Evolutionary conservation across 495 filamentous ascomycete species (phyloP).

Genomic region (Schizothecium vesticola): DNA sequence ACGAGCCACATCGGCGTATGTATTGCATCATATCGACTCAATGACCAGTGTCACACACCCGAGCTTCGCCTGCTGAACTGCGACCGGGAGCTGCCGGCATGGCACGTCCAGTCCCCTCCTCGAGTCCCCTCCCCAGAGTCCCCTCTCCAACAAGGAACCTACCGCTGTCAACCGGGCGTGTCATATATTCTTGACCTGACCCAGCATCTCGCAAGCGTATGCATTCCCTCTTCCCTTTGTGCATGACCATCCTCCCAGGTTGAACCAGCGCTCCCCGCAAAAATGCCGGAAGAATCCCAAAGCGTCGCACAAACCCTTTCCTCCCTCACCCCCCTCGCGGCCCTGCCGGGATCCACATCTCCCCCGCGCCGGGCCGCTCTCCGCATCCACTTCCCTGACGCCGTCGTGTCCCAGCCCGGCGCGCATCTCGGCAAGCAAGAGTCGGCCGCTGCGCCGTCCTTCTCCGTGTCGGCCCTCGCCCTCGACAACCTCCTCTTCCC

Average conservation of each 20-base stretch:
- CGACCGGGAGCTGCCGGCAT: not conserved
- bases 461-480: constrained; percentile 20
- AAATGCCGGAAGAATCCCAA: constrained; percentile 20
- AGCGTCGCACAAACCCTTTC: constrained; percentile 16
- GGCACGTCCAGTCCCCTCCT: not conserved
- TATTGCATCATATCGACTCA: constrained; percentile 1
- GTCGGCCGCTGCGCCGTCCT: constrained; percentile 14
- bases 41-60: not conserved
- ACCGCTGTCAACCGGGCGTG: not conserved
- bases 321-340: constrained; percentile 8
- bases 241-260: not conserved
- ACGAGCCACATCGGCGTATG: not conserved
- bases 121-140: not conserved
- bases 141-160: not conserved
- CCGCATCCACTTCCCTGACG: constrained; percentile 25
- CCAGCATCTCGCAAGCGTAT: not conserved
- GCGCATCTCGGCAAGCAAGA: constrained; percentile 12
- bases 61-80: not conserved
- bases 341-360: not conserved
- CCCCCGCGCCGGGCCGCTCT: constrained; percentile 10
- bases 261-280: not conserved
- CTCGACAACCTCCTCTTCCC: constrained; percentile 19
- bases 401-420: constrained; percentile 16
- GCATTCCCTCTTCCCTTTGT: not conserved
- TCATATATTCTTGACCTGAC: not conserved